A percentile compares a stretch with the other conserved stretches of the same genome.
These are phyloP conservation scores for Noccaea bulbosa DNA, from an alignment of 345 rosid genomes.

Conservation along the genomic window DNA sequence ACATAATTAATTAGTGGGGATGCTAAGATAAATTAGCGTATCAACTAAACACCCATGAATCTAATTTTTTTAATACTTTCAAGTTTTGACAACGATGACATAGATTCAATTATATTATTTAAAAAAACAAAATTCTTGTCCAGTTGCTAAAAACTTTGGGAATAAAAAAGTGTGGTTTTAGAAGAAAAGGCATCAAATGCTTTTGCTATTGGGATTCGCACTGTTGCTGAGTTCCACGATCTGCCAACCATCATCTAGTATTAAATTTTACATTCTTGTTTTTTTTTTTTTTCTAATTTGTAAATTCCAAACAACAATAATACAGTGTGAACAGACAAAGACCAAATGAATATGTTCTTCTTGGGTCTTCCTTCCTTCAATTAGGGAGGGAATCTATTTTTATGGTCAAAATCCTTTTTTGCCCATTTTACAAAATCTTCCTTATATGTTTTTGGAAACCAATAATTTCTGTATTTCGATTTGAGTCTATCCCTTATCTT, in stretches of 20 bases:
- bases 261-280: conserved; percentile 14
- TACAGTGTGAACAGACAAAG: background rate
- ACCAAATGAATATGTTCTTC: conserved; percentile 27
- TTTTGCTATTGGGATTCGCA: conserved; percentile 66
- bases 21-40: conserved; percentile 12
- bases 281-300: background rate
- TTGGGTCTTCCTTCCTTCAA: conserved; percentile 4
- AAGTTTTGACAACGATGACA: conserved; percentile 32
- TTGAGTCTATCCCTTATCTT: conserved; percentile 12
- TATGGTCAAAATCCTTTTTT: conserved; percentile 12
- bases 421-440: conserved; percentile 4
- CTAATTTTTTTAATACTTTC: conserved; percentile 1
- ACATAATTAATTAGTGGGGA: conserved; percentile 9
- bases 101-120: background rate
- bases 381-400: conserved; percentile 33
- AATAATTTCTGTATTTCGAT: background rate
- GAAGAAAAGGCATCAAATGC: conserved; percentile 78
- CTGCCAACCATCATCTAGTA: conserved; percentile 45
- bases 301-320: background rate
- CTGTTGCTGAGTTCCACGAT: conserved; percentile 71
- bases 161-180: conserved; percentile 35
- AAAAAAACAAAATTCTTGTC: conserved; percentile 15
- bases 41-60: conserved; percentile 1
- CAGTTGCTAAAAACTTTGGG: conserved; percentile 28
- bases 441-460: conserved; percentile 6